Base-by-base conservation (phyloP, 2,329 filamentous ascomycete species). In the Colletotrichum truncatum region DNA sequence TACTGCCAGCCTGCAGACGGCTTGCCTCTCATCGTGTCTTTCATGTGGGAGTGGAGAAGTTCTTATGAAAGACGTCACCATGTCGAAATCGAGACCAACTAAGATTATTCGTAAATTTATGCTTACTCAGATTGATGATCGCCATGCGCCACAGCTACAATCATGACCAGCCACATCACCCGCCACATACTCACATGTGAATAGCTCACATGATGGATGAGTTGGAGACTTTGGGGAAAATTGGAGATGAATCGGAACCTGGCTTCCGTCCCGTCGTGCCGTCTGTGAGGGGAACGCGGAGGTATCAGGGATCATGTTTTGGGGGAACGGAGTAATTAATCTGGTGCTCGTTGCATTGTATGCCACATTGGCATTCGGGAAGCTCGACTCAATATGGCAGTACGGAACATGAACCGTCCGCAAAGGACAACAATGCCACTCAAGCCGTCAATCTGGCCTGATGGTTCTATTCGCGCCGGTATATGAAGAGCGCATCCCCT, bases 371-470 rank as follows among this genome's bases (percentile, higher is more conserved):
- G 48, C 25, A 16, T 28, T 32, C 62, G 38, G 34, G 36, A 45
- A 63, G 23, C 32, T 28, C 58, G 58, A 52, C 59, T 70, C 48
- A 56, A 72, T 69, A 68, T 60, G 73, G 72, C 63, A 73, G 72
- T 59, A 41, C 73, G 74, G 74, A 75, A 67, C 54, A 41, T 57
- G 64, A 51, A 60, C 52, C 46, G 61, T 74, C 73, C 73, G 74
- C 73, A 73, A 68, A 75, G 73, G 74, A 76, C 74, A 76, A 65
- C 72, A 66, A 72, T 55, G 66, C 72, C 67, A 16, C 56, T 70
- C 43, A 28, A 36, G 8, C 3, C n/a, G 66, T 14, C 39, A 36
- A 11, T 61, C 64, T 36, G 41, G 54, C n/a, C 45, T 55, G 21
- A 32, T 70, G 16, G 49, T 45, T 7, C 56, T 67, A 14, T 26